These are phyloP conservation scores for Komagataella kurtzmanii DNA, from an alignment of 805 yeast genomes.

Conservation along the genomic window DNA sequence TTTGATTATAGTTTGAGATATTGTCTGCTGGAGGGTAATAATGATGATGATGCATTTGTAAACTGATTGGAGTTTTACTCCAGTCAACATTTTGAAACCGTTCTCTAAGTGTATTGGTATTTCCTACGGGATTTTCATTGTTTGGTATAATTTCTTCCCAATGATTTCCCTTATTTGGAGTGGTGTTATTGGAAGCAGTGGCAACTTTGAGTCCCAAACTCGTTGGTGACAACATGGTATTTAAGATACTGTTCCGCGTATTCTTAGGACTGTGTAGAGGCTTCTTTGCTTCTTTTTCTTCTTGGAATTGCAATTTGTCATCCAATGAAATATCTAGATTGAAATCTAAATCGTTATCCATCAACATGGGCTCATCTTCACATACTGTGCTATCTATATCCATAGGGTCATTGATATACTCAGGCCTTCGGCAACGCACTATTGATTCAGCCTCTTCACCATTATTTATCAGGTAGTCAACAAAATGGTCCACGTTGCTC, in stretches of 20 bases:
- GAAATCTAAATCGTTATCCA: neutral
- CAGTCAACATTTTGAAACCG: neutral
- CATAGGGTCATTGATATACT: slow-evolving; percentile 2
- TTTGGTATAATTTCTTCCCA: neutral
- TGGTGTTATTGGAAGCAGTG: neutral
- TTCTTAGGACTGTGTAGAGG: neutral
- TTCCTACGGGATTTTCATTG: neutral
- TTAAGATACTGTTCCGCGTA: neutral
- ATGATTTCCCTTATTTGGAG: neutral
- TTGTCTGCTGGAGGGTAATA: slow-evolving; percentile 16
- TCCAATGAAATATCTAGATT: neutral
- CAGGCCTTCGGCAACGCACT: neutral
- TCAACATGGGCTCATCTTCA: neutral
- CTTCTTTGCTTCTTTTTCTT: neutral
- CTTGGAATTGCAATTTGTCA: neutral
- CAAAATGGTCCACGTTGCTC: neutral
- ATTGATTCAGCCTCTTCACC: neutral
- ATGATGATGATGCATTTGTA: slow-evolving; percentile 32
- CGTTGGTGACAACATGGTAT: slow-evolving; percentile 9
- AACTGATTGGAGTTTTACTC: slow-evolving; percentile 9
- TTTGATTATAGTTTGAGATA: neutral
- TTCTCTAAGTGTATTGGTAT: slow-evolving; percentile 1
- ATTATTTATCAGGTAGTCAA: neutral
- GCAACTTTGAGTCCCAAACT: slow-evolving; percentile 11
- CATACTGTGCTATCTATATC: neutral